Evolutionary conservation across 306 rosid species (phyloP), one percentile per base, ranked within the genome.

Genomic region (Cucumis melo): DNA sequence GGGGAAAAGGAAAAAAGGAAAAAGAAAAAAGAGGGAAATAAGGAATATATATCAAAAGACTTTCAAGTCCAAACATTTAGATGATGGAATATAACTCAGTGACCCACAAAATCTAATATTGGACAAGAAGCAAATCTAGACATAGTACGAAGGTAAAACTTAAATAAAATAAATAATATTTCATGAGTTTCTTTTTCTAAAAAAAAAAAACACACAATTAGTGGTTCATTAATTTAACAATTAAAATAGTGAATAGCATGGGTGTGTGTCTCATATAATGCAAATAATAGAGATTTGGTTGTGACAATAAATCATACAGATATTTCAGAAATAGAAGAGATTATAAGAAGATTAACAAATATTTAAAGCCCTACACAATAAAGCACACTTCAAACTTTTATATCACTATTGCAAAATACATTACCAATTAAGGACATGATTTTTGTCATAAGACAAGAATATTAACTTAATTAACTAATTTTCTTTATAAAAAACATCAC

Each of bases 71-170:
- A 75, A 75, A 38, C 27, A 57, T 76, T 72, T 50, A 3, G 74
- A 79, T 23, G 75, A 80, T 63, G 82, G 83, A 82, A 84, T 84
- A 82, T 63, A 71, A 59, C 60, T 76, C 56, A 51, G 20, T 87
- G 83, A 44, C 87, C 91, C 83, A 80, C 88, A 87, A 78, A 81
- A 89, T 83, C 83, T 84, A 67, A 73, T 63, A 64, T 58, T 73
- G 82, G 81, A 83, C 79, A 85, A 75, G 77, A 84, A 77, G 82
- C 77, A 83, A 83, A 84, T 84, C 77, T 78, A 82, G 74, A 83
- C 84, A 82, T 82, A 86, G 84, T 81, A 82, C 87, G 83, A 74
- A 72, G 72, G 36, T 64, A 83, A 80, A 66, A 68, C 17, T 50
- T 66, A 65, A 83, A 65, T 83, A 61, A 75, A 61, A 42, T 10